Base-by-base conservation (phyloP, 345 rosid species). In the Turritis glabra region DNA sequence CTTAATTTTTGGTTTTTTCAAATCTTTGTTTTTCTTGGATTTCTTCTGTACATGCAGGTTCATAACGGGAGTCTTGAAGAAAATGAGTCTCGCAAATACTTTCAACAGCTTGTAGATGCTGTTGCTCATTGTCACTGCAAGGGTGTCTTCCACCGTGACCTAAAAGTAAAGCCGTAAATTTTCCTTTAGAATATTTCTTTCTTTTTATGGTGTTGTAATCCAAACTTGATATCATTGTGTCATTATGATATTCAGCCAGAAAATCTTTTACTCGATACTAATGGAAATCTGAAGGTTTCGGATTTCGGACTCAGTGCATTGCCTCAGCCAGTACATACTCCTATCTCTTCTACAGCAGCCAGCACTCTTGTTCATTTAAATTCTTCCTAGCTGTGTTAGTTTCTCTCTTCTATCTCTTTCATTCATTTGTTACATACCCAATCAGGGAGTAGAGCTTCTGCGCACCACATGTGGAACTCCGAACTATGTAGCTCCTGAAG, bases 401-500 rank as follows among this genome's bases (percentile, higher is more conserved):
- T 37, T 19, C 27, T 63, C n/a, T 40, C 38, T 57, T 66, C 22
- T 33, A 55, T 71, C 22, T 41, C 69, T 77, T 63, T 56, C 33
- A 33, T 75, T 63, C n/a, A 60, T 74, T 55, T 72, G 77, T 81
- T 68, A 74, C 7, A 35, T 46, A 53, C 40, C 71, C 48, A 51
- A 30, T 78, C 80, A 95, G 99, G 99, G 90, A 48, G 96, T 92
- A 79, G 94, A 97, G 70, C 92, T 94, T 76, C 86, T 91, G 61
- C 93, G 82, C 56, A 94, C 99, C 9, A 85, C 97, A 22, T 95
- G 99, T 80, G 99, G 99, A 82, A 95, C 97, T 64, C 97, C 97
- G 21, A 95, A 95, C 83, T 95, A 95, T 63, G 99, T 90, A 27
- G 97, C 97, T 70, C 99, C 99, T 8, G 99, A 95, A 90, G 99